Conservation (phyloP, 1,284 basidiomycete genomes). For the Chondrostereum purpureum region DNA sequence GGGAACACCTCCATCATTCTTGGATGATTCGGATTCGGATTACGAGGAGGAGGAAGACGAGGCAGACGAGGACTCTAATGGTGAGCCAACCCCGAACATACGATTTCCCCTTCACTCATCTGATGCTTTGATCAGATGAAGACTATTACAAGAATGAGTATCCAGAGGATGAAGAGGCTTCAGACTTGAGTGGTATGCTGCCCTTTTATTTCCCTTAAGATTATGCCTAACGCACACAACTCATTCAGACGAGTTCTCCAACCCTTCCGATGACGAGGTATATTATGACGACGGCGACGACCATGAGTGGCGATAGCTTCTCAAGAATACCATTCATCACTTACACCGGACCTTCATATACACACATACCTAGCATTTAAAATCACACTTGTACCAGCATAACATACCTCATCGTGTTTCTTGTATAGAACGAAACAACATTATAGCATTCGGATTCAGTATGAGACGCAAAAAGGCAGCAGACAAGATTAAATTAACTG, state of each 20-base stretch:
- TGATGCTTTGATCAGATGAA: slow-evolving; percentile 43
- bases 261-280: slow-evolving; percentile 37
- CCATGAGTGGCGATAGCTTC: slow-evolving; percentile 23
- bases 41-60: slow-evolving; percentile 66
- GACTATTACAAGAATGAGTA: slow-evolving; percentile 80
- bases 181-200: slow-evolving; percentile 31
- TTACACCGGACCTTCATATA: no score
- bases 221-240: slow-evolving; percentile 1
- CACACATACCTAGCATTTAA: no score
- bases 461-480: no score
- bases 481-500: no score
- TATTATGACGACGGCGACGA: slow-evolving; percentile 23
- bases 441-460: no score
- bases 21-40: slow-evolving; percentile 44
- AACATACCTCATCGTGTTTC: no score
- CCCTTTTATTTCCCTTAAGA: slow-evolving; percentile 8
- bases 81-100: slow-evolving; percentile 30
- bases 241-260: slow-evolving; percentile 36
- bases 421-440: no score
- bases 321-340: no score
- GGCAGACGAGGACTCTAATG: slow-evolving; percentile 77
- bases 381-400: no score
- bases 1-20: slow-evolving; percentile 50
- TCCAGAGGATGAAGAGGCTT: slow-evolving; percentile 60
- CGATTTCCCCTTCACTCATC: slow-evolving; percentile 4